A percentile compares a stretch with the other conserved stretches of the same genome.
Conservation (phyloP, 2,329 filamentous ascomycete genomes). For the Talaromyces piceae region DNA sequence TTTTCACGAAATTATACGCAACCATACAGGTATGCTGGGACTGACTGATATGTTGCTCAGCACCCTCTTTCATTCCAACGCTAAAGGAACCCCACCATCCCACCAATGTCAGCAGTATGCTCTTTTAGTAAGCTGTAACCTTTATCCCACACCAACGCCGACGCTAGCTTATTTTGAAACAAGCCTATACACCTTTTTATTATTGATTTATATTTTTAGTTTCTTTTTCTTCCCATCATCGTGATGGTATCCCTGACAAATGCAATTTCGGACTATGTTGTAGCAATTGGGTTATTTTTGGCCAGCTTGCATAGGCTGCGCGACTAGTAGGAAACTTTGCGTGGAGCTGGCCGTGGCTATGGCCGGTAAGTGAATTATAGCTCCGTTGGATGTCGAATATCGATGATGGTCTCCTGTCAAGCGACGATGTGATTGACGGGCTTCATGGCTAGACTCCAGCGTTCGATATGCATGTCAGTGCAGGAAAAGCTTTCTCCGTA, state of each 20-base stretch:
- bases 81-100: neutral
- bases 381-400: neutral
- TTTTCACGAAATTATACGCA: too few species aligned
- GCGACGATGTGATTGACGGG: neutral
- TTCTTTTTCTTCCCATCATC: too few species aligned
- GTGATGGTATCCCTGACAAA: too few species aligned
- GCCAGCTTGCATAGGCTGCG: too few species aligned
- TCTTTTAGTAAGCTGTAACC: neutral
- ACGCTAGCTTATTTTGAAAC: neutral
- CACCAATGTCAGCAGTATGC: neutral
- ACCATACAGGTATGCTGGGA: too few species aligned
- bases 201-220: neutral
- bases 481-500: constrained; percentile 5
- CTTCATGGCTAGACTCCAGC: neutral
- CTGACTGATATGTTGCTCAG: too few species aligned
- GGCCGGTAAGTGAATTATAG: too few species aligned
- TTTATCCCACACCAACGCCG: neutral
- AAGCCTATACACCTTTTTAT: neutral
- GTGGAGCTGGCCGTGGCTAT: too few species aligned
- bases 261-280: too few species aligned
- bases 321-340: too few species aligned
- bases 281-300: too few species aligned
- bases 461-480: constrained; percentile 5
- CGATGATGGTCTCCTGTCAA: neutral
- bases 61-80: neutral